Base-by-base conservation (phyloP, 2,329 filamentous ascomycete genomes). In the Aspergillus fischeri region DNA sequence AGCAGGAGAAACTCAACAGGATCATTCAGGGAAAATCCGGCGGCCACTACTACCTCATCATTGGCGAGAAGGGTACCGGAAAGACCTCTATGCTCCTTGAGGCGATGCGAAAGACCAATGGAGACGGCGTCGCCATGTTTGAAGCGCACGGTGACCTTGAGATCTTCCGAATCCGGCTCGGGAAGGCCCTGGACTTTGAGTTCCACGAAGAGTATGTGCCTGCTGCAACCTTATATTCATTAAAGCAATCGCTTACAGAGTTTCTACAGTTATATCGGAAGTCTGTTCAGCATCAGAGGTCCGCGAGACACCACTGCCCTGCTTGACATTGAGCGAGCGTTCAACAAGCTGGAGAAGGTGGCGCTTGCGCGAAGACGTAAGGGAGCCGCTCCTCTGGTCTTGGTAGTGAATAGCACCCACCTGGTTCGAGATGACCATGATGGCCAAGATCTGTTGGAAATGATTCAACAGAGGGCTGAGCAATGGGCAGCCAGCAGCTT, bases 261-360 rank as follows among this genome's bases (percentile, higher is more conserved):
- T 24, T 51, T 25, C 17, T 56, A 20, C 56, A 77, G 75, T 55
- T 80, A 80, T 56, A 97, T 99, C 60, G 94, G 94, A 48, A 91
- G 90, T 5, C 89, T 99, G 59, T 99, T 99, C 74, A 96, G 90
- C 58, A 96, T 99, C 68, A 86, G 90, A 29, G 94, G 94, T 0
- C 94, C 94, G 0, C 85, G 94, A 47, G 94, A 99, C 68, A 92
- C 91, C 3, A 96, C 91, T 0, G 92, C 94, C 4, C 79, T 99
- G 35, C 81, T 99, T 1, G 94, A 99, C 71, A 97, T 99, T 61
- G 94, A 99, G 72, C 86, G 94, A 28, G 94, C 94, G 0, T 88
- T 99, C 72, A 99, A 99, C 81, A 99, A 99, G 75, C 79, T 99
- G 10, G 94, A 99, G 70, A 99, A 99, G 74, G 91, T 97, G 7